Conservation (phyloP, 2,329 filamentous ascomycete species). For the Graphium sp. region DNA sequence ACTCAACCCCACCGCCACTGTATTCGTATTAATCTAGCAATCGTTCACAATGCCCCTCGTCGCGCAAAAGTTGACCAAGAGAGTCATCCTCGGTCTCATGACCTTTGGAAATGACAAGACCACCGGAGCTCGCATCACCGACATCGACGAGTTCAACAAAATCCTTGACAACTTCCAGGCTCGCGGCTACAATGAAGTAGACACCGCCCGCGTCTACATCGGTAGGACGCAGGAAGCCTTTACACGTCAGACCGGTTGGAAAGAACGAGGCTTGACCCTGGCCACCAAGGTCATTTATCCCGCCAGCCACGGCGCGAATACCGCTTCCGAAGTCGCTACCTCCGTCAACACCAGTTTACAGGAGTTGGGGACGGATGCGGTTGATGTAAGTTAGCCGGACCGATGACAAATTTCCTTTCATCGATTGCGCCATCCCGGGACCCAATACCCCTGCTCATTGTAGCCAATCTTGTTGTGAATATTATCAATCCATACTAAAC, state of each 20-base stretch:
- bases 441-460: neutral
- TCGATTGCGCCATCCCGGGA: too few relatives aligned
- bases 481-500: neutral
- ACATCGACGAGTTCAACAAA: conserved; percentile 47
- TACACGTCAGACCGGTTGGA: conserved; percentile 59
- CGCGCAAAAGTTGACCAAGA: conserved; percentile 30
- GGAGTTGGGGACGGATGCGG: conserved; percentile 54
- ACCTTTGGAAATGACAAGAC: conserved; percentile 54
- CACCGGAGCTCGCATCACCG: conserved; percentile 55
- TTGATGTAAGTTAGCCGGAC: conserved; percentile 48
- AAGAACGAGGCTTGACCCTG: conserved; percentile 57
- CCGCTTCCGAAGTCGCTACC: conserved; percentile 43
- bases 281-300: conserved; percentile 67
- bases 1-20: too few relatives aligned
- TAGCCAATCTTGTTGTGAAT: conserved; percentile 2
- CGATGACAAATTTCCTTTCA: neutral
- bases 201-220: conserved; percentile 66
- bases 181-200: conserved; percentile 70
- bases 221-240: conserved; percentile 62
- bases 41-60: conserved; percentile 26
- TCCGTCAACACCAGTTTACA: conserved; percentile 51
- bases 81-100: conserved; percentile 75
- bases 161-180: conserved; percentile 59
- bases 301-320: conserved; percentile 36
- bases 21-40: too few relatives aligned